Conservation (phyloP, 169 alveolate species). For the Plasmodium gaboni region DNA sequence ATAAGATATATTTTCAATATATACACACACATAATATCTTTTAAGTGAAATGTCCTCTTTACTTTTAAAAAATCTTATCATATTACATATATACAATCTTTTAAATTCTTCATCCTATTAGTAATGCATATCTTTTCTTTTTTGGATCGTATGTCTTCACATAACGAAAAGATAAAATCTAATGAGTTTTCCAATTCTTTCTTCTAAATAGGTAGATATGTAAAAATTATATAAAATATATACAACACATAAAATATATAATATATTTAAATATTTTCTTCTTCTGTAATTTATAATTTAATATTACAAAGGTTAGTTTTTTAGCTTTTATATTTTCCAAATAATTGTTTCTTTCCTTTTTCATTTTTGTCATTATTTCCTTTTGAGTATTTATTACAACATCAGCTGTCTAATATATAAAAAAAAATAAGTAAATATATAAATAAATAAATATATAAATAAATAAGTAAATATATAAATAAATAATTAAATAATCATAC, state of each 20-base stretch:
- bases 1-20: background rate
- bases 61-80: constrained; percentile 2
- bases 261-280: no score
- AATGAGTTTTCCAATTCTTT: constrained; percentile 59
- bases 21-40: background rate
- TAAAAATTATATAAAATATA: background rate
- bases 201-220: constrained; percentile 22
- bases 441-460: background rate
- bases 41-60: background rate
- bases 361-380: constrained; percentile 52
- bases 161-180: constrained; percentile 55
- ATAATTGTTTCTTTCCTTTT: constrained; percentile 42
- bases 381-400: constrained; percentile 48
- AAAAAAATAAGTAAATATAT: background rate
- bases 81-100: constrained; percentile 63
- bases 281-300: background rate
- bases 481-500: background rate
- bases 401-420: constrained; percentile 44
- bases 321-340: constrained; percentile 34
- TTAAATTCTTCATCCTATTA: constrained; percentile 57
- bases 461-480: background rate
- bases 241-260: background rate
- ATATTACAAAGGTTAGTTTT: constrained; percentile 38
- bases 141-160: constrained; percentile 68
- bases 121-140: constrained; percentile 61